Evolutionary conservation across 805 yeast species (phyloP), one percentile per base, ranked within the genome.

Genomic region (Candida stauntonica): DNA sequence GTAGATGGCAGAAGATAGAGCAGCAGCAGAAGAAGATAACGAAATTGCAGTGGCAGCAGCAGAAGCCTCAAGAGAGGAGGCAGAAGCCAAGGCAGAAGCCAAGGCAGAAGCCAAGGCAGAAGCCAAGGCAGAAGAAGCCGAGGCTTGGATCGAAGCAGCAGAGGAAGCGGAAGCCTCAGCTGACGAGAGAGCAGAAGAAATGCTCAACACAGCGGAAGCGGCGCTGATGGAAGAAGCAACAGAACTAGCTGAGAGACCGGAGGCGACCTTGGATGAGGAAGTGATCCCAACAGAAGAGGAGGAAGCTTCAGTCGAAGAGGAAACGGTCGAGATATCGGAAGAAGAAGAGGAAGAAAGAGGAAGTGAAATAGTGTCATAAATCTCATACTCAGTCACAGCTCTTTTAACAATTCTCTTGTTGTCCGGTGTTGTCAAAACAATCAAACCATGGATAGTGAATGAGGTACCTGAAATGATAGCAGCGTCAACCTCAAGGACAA

Each of bases 351-450:
- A 9, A 7, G 16, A 7, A 8, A 7, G n/a, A 21, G 24, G 7
- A 12, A 21, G 7, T 5, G 32, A 21, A 16, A 31, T 33, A 7
- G 41, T 31, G 15, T 28, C 19, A 12, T 11, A 26, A 16, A 33
- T 17, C 14, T 24, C 35, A 21, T 3, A 26, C n/a, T 28, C 20
- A 23, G 13, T 12, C 19, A 23, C 39, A 5, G 30, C 39, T 36
- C 39, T 30, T 12, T 28, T 28, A 15, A 26, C n/a, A 13, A 26
- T 12, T 12, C n/a, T 26, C 18, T 16, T n/a, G 5, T 14, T 12
- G 12, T 28, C 30, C 15, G 17, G 30, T 7, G 30, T 28, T 9
- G 30, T 28, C 17, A 28, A 15, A 6, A 18, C 15, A 9, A 28
- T 16, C 18, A 12, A 8, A 15, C 30, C 30, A 28, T 7, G 12